phyloP scores from a whole-genome alignment of 225 moss, liverwort and hornwort species.

The Ulota crispa region DNA sequence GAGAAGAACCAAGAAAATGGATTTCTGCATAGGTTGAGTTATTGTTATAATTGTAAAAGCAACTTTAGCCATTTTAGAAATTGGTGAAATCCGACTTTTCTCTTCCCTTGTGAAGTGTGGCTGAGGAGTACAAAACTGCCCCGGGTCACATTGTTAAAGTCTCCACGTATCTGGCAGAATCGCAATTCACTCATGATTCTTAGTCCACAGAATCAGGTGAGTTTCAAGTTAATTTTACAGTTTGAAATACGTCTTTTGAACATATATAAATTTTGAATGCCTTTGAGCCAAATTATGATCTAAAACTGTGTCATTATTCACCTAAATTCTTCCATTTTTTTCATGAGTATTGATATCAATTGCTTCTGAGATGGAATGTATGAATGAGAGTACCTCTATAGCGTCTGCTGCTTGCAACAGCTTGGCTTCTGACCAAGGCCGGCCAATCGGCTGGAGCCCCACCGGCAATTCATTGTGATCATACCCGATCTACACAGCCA shows the following conservation, averaged over 20 bases:
- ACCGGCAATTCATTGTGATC: conserved; percentile 64
- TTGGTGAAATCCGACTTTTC: neutral
- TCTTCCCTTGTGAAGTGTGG: neutral
- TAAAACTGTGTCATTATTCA: neutral
- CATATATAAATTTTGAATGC: too few species aligned
- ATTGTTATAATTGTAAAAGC: neutral
- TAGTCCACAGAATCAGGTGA: neutral
- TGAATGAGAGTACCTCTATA: conserved; percentile 45
- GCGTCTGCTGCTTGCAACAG: conserved; percentile 56
- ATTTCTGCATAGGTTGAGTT: neutral
- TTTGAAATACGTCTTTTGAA: neutral
- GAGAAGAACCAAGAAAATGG: neutral
- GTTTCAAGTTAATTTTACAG: neutral
- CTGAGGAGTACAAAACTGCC: neutral
- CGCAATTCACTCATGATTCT: neutral
- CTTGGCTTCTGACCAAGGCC: conserved; percentile 79
- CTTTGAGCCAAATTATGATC: neutral
- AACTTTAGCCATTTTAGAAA: neutral
- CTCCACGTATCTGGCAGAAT: neutral
- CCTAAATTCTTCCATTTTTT: too few species aligned
- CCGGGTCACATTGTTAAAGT: neutral
- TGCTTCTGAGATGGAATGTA: too few species aligned
- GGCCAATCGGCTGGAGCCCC: conserved; percentile 76
- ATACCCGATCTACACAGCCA: conserved; percentile 57
- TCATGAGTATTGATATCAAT: too few species aligned